A percentile compares a stretch with the other conserved stretches of the same genome.
phyloP scores from a whole-genome alignment of 257 asterid genomes.

The Petunia secreta region DNA sequence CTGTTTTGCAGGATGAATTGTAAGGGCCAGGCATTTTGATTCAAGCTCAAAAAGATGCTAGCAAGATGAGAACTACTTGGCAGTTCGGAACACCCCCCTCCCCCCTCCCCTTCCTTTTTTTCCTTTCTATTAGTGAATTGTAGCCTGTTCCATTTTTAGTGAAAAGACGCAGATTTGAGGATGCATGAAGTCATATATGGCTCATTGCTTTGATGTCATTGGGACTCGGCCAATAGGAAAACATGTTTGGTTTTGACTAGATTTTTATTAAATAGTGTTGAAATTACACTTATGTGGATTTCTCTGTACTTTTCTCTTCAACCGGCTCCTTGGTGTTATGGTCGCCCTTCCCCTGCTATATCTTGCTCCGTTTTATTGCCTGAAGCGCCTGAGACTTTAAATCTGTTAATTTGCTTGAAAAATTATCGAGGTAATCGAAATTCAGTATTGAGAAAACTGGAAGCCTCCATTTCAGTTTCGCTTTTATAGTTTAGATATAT shows the following conservation, averaged over 20 bases:
- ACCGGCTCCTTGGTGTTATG: not conserved
- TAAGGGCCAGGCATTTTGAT: conserved; percentile 37
- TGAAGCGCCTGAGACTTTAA: not conserved
- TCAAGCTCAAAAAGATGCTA: conserved; percentile 31
- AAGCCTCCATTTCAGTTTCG: not conserved
- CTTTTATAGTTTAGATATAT: not conserved
- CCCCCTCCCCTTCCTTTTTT: not conserved
- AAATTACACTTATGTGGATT: conserved; percentile 7
- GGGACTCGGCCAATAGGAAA: conserved; percentile 28
- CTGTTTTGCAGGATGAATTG: conserved; percentile 72
- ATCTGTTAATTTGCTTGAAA: not conserved
- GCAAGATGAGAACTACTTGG: conserved; percentile 28
- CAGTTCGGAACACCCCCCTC: conserved; percentile 22
- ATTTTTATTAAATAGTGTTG: conserved; percentile 20
- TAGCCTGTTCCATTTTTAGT: conserved; percentile 36
- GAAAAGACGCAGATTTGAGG: conserved; percentile 38
- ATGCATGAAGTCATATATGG: conserved; percentile 38
- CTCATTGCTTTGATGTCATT: conserved; percentile 30
- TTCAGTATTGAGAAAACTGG: not conserved
- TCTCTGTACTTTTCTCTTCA: not conserved
- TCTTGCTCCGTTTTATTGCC: not conserved
- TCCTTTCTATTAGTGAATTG: conserved; percentile 15
- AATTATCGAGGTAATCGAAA: not conserved
- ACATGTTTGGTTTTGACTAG: conserved; percentile 24
- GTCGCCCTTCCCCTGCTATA: not conserved